Evolutionary conservation across 1,284 basidiomycete genomes (phyloP), one percentile per base, ranked within the genome.

Genomic region (Gymnopus androsaceus): DNA sequence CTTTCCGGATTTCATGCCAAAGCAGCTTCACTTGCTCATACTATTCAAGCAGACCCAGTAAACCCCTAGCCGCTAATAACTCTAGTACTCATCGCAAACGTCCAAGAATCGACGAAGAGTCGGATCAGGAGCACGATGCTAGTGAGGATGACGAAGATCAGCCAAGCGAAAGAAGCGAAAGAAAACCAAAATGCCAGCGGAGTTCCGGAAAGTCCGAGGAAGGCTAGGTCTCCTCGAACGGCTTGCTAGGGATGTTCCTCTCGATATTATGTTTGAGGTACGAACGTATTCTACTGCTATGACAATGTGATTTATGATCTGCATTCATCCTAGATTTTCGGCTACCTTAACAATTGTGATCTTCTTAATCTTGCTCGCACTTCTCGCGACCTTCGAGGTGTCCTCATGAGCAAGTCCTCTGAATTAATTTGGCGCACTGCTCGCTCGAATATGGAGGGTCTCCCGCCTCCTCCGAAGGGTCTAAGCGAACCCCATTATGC

Each of bases 311-410:
- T 28, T 49, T 14, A 11, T 3, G 3, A 25, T 45, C 1, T 42
- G 15, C 8, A 23, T 9, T 17, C 25, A 14, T 12, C 27, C 7
- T 28, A 62, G 65, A 66, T 70, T 30, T 67, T 66, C 45, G 54
- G 46, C 23, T 56, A 61, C 38, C 53, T 71, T 15, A 51, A 60
- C 4, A 63, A 69, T 4, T 42, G 57, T 14, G 69, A 72, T 51
- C 50, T 72, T 8, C 52, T 71, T 8, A 51, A 60, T 14, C 64
- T 72, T 3, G 54, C 68, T 8, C 62, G 66, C 30, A 63, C 68
- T 6, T 65, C 60, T 34, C 69, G 69, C 51, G 49, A 60, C 2
- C 55, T 76, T 9, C 66, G 68, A 23, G 46, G 38, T 11, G 59
- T 69, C 8, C 59, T 73, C 19, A 53, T 68, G 58, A 57, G 60